Evolutionary conservation across 495 filamentous ascomycete genomes (phyloP), one percentile per base, ranked within the genome.

Genomic region (Rusavskia elegans): DNA sequence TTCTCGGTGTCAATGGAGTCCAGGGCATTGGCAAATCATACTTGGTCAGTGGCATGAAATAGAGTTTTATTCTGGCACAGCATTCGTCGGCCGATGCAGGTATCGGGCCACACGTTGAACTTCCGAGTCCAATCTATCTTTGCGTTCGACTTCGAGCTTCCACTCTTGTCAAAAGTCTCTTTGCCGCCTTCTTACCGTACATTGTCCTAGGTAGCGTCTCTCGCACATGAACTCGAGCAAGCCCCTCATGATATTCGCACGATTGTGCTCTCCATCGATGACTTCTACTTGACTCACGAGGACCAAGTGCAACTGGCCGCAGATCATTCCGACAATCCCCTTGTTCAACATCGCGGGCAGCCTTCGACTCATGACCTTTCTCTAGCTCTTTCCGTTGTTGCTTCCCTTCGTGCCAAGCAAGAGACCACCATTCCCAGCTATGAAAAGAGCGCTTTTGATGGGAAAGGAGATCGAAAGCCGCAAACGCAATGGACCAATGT

Each of bases 11-110:
- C 40, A 80, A 78, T 51, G 79, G 82, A 49, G 73, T 93, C 16
- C 89, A 94, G 64, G 89, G 89, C 45, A 85, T 83, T 44, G 90
- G 90, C 39, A 97, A 97, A 68, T 90, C 89, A 1, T 89, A 89
- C 3, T 72, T 96, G 58, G 89, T 82, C 64, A 60, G 69, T 66
- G 14, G 10, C 13, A 8, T 35, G 32, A 35, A 2, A 35, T 11
- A 11, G 32, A 35, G 10, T 3, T 35, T 35, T 8, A 35, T 27
- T 27, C 25, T 27, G 25, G 25, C 25, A 27, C 25, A 27, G 25
- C 25, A 27, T 27, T 27, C 4, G 25, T 27, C 25, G 25, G 25
- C 25, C 25, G 7, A 27, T 35, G 32, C 9, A 35, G 13, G 7
- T 2, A 30, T 30, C 29, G 8, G 29, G 29, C 29, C 4, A 30